Conservation (phyloP, 2,329 filamentous ascomycete species). For the Ustulina deusta region DNA sequence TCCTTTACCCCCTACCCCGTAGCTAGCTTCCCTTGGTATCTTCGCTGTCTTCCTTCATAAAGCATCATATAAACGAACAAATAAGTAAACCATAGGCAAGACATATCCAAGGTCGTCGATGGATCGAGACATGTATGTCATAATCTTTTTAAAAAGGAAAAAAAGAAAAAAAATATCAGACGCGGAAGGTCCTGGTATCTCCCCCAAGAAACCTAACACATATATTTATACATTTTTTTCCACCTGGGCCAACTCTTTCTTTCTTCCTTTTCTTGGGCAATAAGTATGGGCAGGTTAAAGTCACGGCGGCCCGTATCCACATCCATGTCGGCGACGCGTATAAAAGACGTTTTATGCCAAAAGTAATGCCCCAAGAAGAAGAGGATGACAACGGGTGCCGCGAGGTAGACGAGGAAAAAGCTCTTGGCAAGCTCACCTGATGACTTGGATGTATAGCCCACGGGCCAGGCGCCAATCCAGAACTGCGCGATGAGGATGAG, state of each 20-base stretch:
- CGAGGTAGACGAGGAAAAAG: constrained; percentile 81
- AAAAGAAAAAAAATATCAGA: constrained; percentile 13
- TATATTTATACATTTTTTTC: constrained; percentile 80
- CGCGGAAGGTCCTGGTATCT: background rate
- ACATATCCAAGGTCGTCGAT: constrained; percentile 10
- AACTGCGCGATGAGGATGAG: constrained; percentile 86
- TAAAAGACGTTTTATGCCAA: constrained; percentile 74
- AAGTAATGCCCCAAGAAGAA: constrained; percentile 84
- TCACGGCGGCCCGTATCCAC: constrained; percentile 86
- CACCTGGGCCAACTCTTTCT: constrained; percentile 76
- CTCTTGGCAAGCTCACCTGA: constrained; percentile 63
- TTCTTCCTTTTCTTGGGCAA: constrained; percentile 85
- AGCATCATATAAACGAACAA: constrained; percentile 17
- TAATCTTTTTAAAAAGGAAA: background rate
- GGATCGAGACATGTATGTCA: constrained; percentile 13
- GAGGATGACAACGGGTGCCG: constrained; percentile 73
- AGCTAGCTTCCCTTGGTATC: constrained; percentile 30
- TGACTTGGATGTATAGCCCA: constrained; percentile 65
- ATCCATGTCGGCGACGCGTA: constrained; percentile 82
- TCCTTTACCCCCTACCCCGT: constrained; percentile 14
- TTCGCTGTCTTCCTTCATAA: constrained; percentile 24
- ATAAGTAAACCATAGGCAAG: constrained; percentile 20
- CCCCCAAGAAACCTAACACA: constrained; percentile 66
- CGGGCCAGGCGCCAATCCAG: constrained; percentile 85
- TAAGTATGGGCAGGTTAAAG: constrained; percentile 81